Percentiles rank a stretch among this genome's conserved stretches.
These are phyloP conservation scores for Diplodia seriata DNA, from an alignment of 2,329 filamentous ascomycete genomes.

Conservation along the genomic window DNA sequence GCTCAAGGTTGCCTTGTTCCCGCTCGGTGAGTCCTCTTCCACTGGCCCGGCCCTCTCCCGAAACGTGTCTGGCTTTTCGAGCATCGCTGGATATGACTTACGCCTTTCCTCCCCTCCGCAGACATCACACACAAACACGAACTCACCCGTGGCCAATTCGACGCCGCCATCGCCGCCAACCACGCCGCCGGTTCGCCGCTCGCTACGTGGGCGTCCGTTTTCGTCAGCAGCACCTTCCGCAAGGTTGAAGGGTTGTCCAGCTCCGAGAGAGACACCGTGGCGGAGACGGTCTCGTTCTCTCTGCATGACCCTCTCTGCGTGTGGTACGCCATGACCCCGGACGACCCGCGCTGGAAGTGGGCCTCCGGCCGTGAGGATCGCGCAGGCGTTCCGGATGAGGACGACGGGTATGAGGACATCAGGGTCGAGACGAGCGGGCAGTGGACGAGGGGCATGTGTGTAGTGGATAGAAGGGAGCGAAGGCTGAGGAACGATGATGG, in stretches of 20 bases:
- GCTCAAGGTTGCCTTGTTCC: constrained; percentile 57
- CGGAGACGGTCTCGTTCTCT: constrained; percentile 49
- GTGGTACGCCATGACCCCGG: constrained; percentile 43
- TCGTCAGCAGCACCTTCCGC: constrained; percentile 54
- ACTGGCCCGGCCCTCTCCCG: no score
- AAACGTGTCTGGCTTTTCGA: no score
- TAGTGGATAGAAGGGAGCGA: constrained; percentile 75
- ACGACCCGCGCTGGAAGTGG: not conserved
- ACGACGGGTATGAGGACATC: constrained; percentile 72
- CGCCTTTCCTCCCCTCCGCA: constrained; percentile 25
- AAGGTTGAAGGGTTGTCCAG: constrained; percentile 51
- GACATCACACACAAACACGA: constrained; percentile 56
- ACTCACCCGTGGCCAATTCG: constrained; percentile 51
- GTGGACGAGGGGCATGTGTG: constrained; percentile 92
- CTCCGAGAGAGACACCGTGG: constrained; percentile 44
- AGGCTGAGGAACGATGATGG: constrained; percentile 54
- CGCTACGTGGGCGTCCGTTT: constrained; percentile 54
- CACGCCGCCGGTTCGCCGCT: constrained; percentile 48
- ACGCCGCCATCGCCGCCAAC: constrained; percentile 40
- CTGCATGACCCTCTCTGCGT: constrained; percentile 56
- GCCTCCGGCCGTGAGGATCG: not conserved
- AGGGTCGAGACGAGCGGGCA: constrained; percentile 88
- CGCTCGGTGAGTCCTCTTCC: constrained; percentile 46
- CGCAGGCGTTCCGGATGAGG: constrained; percentile 32
- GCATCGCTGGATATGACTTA: not conserved